Conservation (phyloP, 78 protist genomes). For the Speleostelium caveatum region DNA sequence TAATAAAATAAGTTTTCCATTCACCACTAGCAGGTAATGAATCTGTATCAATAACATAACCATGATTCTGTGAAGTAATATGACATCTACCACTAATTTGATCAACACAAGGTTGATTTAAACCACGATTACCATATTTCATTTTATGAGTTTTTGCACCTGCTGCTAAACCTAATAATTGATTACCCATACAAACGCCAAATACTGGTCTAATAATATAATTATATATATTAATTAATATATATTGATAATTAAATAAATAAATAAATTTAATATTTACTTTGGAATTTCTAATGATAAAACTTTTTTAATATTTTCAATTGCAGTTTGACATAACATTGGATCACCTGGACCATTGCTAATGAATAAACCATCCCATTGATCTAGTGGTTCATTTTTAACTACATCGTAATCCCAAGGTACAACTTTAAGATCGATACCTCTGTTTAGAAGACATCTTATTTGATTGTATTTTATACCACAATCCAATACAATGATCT, state of each 20-base stretch:
- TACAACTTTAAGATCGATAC: slow-evolving; percentile 93
- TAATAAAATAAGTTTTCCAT: slow-evolving; percentile 93
- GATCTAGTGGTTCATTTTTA: slow-evolving; percentile 23
- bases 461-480: slow-evolving; percentile 95
- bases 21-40: slow-evolving; percentile 87
- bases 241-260: background rate
- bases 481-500: slow-evolving; percentile 94
- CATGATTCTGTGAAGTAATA: slow-evolving; percentile 96
- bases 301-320: slow-evolving; percentile 83
- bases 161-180: slow-evolving; percentile 94
- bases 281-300: slow-evolving; percentile 5
- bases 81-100: slow-evolving; percentile 86
- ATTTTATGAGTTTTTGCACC: slow-evolving; percentile 95
- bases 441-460: slow-evolving; percentile 90
- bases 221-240: no score
- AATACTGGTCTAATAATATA: slow-evolving; percentile 77
- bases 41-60: slow-evolving; percentile 92
- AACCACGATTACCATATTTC: slow-evolving; percentile 97
- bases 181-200: slow-evolving; percentile 98
- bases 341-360: slow-evolving; percentile 98
- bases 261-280: background rate
- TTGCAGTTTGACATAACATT: slow-evolving; percentile 68
- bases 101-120: slow-evolving; percentile 96
- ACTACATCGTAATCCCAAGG: slow-evolving; percentile 96
- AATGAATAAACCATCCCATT: slow-evolving; percentile 94